These are phyloP conservation scores for Prunus persica DNA, from an alignment of 306 rosid genomes.

Conservation along the genomic window Prunus_persica_NCBIv2 NC_034011.1:5452001-5452500, in stretches of 20 bases:
- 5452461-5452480: conserved; percentile 5
- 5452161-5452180: not conserved
- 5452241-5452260: no score
- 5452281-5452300: not conserved
- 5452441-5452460: conserved; percentile 21
- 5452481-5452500: not conserved
- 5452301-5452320: not conserved
- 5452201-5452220: not conserved
- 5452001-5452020: no score
- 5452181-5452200: not conserved
- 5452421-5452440: conserved; percentile 12
- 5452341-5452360: not conserved
- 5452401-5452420: conserved; percentile 22
- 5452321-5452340: not conserved
- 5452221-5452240: not conserved
- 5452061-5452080: no score
- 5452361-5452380: conserved; percentile 13
- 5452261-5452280: not conserved
- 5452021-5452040: no score
- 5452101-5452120: no score
- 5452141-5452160: not conserved
- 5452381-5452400: conserved; percentile 14
- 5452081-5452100: no score
- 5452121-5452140: not conserved
- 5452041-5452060: no score